Conservation (phyloP, 78 protist genomes). For the Pelomyxa schiedti region DNA sequence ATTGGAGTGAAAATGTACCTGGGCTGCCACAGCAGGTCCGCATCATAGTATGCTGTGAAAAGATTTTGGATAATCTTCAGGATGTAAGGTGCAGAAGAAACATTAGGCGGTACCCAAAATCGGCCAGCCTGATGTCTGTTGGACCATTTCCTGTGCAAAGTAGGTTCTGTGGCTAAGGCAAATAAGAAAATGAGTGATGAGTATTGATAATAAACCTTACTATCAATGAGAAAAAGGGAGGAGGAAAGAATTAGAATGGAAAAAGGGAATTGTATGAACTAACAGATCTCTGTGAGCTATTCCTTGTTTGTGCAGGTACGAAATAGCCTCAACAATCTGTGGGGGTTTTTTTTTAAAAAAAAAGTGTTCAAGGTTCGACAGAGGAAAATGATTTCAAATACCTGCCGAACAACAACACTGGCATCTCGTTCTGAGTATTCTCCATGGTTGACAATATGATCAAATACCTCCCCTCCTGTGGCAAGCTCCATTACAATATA, state of each 20-base stretch:
- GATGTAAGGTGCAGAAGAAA: no score
- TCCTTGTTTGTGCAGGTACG: constrained; percentile 38
- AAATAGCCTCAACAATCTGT: constrained; percentile 45
- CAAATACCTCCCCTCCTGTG: background rate
- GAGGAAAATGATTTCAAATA: no score
- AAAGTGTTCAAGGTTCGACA: no score
- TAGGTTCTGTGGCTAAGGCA: background rate
- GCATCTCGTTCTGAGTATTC: constrained; percentile 12
- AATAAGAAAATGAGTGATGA: no score
- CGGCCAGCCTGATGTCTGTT: background rate
- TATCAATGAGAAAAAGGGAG: no score
- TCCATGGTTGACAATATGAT: background rate
- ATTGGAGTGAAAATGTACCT: no score
- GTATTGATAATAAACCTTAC: no score
- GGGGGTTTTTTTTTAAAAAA: no score
- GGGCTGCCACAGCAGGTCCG: background rate
- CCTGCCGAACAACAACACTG: constrained; percentile 2
- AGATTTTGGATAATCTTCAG: no score
- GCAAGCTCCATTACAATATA: background rate
- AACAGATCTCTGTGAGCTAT: constrained; percentile 51
- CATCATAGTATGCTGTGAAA: background rate
- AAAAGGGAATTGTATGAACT: no score
- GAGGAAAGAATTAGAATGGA: no score
- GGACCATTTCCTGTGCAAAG: background rate
- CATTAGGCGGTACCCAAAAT: background rate